These are phyloP conservation scores for Lecanicillium sp. DNA, from an alignment of 2,329 filamentous ascomycete genomes.

Conservation along the genomic window DNA sequence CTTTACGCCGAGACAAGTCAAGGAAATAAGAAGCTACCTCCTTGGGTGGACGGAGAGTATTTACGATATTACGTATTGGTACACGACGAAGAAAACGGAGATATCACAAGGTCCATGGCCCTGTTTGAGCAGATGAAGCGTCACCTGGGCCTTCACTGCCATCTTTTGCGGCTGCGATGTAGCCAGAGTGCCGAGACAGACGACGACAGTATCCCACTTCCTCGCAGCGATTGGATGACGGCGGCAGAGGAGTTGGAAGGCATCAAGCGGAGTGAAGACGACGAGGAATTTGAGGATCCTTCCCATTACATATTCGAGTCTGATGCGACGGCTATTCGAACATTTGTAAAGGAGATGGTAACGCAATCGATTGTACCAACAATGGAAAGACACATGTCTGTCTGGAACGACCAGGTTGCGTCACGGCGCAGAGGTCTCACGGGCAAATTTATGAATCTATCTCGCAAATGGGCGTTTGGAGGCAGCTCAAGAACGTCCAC, in stretches of 20 bases:
- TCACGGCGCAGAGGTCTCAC: conserved; percentile 81
- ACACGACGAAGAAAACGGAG: conserved; percentile 91
- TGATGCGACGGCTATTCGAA: conserved; percentile 77
- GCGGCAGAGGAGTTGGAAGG: conserved; percentile 75
- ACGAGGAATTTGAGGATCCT: conserved; percentile 61
- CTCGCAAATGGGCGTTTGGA: conserved; percentile 84
- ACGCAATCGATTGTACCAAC: conserved; percentile 90
- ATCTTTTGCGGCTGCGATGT: conserved; percentile 77
- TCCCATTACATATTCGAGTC: conserved; percentile 83
- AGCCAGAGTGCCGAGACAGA: conserved; percentile 81
- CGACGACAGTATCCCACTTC: conserved; percentile 78
- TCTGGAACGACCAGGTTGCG: conserved; percentile 97
- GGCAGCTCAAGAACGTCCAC: conserved; percentile 53
- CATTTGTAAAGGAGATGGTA: conserved; percentile 89
- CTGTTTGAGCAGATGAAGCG: conserved; percentile 99
- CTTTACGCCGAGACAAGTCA: conserved; percentile 80
- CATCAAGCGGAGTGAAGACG: conserved; percentile 58
- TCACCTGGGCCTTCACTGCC: conserved; percentile 93
- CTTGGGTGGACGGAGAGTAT: conserved; percentile 87
- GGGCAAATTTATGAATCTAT: conserved; percentile 90
- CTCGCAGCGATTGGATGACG: conserved; percentile 81
- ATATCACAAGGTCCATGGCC: conserved; percentile 80
- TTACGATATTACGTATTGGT: conserved; percentile 93
- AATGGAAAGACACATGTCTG: conserved; percentile 85
- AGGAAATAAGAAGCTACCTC: conserved; percentile 63